A percentile compares a stretch with the other conserved stretches of the same genome.
These are phyloP conservation scores for Phyllosticta citriasiana DNA, from an alignment of 2,329 filamentous ascomycete species.

Conservation along the genomic window DNA sequence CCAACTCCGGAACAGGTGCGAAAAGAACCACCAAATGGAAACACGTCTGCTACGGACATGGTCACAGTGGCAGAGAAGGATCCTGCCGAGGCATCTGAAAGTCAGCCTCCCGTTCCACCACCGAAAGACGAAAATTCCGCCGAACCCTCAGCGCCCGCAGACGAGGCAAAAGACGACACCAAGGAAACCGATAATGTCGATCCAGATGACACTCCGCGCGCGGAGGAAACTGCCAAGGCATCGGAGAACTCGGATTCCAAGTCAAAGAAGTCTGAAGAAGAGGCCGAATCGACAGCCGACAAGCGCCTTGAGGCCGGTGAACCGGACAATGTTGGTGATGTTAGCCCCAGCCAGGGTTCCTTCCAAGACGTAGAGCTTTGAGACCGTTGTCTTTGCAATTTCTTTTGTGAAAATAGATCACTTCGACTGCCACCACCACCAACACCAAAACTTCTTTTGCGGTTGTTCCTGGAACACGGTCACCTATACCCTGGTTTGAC, in stretches of 20 bases:
- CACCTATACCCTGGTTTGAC: background rate
- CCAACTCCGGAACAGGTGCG: slow-evolving; percentile 36
- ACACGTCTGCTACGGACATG: background rate
- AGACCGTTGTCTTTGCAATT: background rate
- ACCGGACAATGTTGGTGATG: background rate
- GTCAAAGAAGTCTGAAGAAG: background rate
- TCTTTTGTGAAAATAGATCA: background rate
- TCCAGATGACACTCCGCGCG: background rate
- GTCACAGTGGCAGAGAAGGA: background rate
- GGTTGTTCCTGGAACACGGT: background rate
- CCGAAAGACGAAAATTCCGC: background rate
- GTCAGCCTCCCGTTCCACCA: background rate
- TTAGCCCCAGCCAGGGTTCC: background rate
- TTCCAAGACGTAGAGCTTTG: background rate
- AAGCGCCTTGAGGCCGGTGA: background rate
- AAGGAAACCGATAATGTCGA: background rate
- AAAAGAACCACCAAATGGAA: slow-evolving; percentile 14
- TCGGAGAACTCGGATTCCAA: background rate
- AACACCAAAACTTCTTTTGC: background rate
- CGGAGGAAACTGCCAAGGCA: background rate
- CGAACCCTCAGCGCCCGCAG: background rate
- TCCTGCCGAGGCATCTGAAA: background rate
- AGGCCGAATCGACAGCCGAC: background rate
- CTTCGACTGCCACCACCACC: background rate
- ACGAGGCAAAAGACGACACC: background rate